These are phyloP conservation scores for Calonectria pteridis DNA, from an alignment of 2,329 filamentous ascomycete genomes.

Conservation along the genomic window DNA sequence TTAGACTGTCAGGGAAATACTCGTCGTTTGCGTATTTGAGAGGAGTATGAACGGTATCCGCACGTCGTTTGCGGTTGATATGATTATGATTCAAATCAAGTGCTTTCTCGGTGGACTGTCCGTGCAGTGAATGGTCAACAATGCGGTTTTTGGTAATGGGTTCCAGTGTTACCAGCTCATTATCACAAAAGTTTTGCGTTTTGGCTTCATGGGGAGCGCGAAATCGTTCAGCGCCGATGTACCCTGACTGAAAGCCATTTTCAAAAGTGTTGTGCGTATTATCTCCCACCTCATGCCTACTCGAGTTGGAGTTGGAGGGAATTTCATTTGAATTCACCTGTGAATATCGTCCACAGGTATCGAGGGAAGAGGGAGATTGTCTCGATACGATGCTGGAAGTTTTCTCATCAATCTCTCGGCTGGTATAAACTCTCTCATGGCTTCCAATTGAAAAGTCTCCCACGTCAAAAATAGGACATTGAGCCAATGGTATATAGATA, in stretches of 20 bases:
- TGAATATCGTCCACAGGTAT: too few species aligned
- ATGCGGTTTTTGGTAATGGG: background rate
- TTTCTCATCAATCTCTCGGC: background rate
- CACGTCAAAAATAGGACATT: too few species aligned
- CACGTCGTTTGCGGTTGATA: background rate
- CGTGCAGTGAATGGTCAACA: background rate
- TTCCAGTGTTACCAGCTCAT: too few species aligned
- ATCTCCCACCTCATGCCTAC: too few species aligned
- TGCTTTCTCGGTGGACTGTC: background rate
- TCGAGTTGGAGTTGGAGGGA: too few species aligned
- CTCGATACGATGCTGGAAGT: background rate
- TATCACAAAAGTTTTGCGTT: background rate
- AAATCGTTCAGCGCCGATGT: background rate
- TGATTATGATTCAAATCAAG: background rate
- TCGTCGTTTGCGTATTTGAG: background rate
- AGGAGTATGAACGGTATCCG: background rate
- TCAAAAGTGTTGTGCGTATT: background rate
- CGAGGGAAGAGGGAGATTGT: background rate
- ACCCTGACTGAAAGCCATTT: background rate
- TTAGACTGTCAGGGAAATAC: too few species aligned
- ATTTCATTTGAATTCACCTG: too few species aligned
- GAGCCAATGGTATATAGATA: background rate
- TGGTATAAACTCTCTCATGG: background rate
- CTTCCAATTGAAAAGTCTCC: background rate
- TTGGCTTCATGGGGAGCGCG: background rate